Conservation (phyloP, 495 filamentous ascomycete species). For the Hapsidospora chrysogenum region DNA sequence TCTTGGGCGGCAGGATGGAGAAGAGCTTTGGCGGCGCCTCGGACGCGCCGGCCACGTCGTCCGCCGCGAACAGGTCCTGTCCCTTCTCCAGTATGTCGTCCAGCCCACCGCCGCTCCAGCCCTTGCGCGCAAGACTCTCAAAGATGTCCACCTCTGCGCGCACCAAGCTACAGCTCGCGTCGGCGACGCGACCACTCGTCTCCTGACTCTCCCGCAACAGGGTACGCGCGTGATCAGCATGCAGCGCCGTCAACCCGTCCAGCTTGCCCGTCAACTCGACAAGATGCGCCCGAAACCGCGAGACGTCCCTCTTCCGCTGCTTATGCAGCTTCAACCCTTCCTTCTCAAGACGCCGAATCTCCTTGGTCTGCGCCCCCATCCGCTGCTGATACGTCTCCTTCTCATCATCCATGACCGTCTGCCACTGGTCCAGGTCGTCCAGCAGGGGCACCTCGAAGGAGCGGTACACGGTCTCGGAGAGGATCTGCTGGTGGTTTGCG, state of each 20-base stretch:
- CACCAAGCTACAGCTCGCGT: slow-evolving; percentile 42
- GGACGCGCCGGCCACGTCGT: slow-evolving; percentile 11
- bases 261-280: slow-evolving; percentile 41
- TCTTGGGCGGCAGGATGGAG: slow-evolving; percentile 38
- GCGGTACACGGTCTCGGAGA: slow-evolving; percentile 45
- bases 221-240: slow-evolving; percentile 37
- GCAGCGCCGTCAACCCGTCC: slow-evolving; percentile 40
- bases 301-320: slow-evolving; percentile 35
- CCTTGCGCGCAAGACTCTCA: slow-evolving; percentile 44
- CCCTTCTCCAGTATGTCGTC: slow-evolving; percentile 44
- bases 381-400: slow-evolving; percentile 38
- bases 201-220: slow-evolving; percentile 41
- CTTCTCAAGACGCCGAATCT: slow-evolving; percentile 42
- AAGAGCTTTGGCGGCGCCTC: slow-evolving; percentile 31
- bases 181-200: slow-evolving; percentile 36
- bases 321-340: slow-evolving; percentile 40
- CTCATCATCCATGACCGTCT: slow-evolving; percentile 37
- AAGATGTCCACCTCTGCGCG: slow-evolving; percentile 51
- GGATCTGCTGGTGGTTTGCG: slow-evolving; percentile 48
- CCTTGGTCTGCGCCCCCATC: slow-evolving; percentile 27
- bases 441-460: slow-evolving; percentile 47
- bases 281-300: slow-evolving; percentile 33
- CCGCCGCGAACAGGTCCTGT: slow-evolving; percentile 40
- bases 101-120: slow-evolving; percentile 45
- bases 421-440: slow-evolving; percentile 47